Evolutionary conservation across 495 filamentous ascomycete genomes (phyloP), one percentile per base, ranked within the genome.

Genomic region (Neurospora sublineolata): DNA sequence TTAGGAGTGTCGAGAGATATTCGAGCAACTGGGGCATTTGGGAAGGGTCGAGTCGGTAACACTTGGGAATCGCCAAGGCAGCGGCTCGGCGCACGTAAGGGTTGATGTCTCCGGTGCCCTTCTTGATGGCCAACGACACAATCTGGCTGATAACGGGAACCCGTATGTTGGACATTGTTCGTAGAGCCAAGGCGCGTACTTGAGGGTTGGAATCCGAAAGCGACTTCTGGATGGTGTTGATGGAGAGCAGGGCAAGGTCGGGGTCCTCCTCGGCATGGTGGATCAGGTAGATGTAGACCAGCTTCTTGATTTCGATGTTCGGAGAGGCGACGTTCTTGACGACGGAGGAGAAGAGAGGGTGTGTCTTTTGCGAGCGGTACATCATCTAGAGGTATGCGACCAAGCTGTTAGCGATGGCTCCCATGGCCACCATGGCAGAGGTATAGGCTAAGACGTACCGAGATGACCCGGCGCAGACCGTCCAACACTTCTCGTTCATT

Each of bases 141-240:
- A 99, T 98, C 81, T 97, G 95, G 69, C 92, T 94, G 81, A 99
- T 98, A n/a, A 97, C 96, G 3, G 95, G 95, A 1, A 99, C 96
- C 10, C 93, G 85, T 69, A 99, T 98, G 4, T 93, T 93, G 8
- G 93, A 94, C 93, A 99, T 98, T 73, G 93, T 94, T 33, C 92
- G 89, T 70, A 99, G 86, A 3, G 95, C 95, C 81, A 98, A 89
- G 16, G 94, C 93, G 71, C 95, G 89, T 6, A 97, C 89, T 77
- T 96, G 91, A 7, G 94, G 93, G 79, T 93, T 97, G 69, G 89
- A 84, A 81, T 97, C 95, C 16, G 93, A 95, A 46, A 99, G 87
- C 30, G 94, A 94, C 80, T 97, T 97, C 79, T 98, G 95, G 75
- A 99, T 97, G 14, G 94, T 94, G 81, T 99, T 99, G 85, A 99